Conservation (phyloP, 768 basidiomycete species). For the Mycena capillaripes region DNA sequence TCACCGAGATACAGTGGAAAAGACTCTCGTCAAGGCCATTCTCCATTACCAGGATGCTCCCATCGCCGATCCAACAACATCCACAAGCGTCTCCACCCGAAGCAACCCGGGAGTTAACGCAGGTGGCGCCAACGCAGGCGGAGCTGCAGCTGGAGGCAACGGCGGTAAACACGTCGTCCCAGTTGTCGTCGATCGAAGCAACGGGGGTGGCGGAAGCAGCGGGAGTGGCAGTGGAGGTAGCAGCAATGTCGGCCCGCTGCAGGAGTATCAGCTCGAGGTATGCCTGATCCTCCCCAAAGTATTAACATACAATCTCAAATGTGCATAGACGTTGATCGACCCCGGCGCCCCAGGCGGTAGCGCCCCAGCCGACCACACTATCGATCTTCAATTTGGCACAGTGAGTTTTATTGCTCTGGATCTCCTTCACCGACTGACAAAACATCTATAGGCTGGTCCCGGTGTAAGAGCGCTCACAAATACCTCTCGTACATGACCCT, state of each 20-base stretch:
- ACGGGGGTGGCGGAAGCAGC: too few relatives aligned
- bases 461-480: constrained; percentile 5
- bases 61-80: constrained; percentile 46
- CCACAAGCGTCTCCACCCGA: neutral
- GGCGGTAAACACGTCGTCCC: too few relatives aligned
- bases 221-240: neutral
- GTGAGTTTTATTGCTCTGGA: neutral
- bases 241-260: neutral
- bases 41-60: constrained; percentile 59
- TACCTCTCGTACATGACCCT: neutral
- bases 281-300: too few relatives aligned
- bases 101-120: too few relatives aligned
- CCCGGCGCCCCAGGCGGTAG: constrained; percentile 30
- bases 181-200: too few relatives aligned
- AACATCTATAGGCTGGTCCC: constrained; percentile 13
- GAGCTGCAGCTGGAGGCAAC: too few relatives aligned
- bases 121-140: too few relatives aligned
- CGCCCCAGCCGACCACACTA: constrained; percentile 32
- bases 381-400: constrained; percentile 21
- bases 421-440: neutral
- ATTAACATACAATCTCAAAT: too few relatives aligned
- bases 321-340: constrained; percentile 16
- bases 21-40: constrained; percentile 53
- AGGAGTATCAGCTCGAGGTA: constrained; percentile 30
- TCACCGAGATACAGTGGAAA: constrained; percentile 39